These are phyloP conservation scores for Sequoiadendron giganteum DNA, from an alignment of 75 land plant genomes.

Conservation along the genomic window DNA sequence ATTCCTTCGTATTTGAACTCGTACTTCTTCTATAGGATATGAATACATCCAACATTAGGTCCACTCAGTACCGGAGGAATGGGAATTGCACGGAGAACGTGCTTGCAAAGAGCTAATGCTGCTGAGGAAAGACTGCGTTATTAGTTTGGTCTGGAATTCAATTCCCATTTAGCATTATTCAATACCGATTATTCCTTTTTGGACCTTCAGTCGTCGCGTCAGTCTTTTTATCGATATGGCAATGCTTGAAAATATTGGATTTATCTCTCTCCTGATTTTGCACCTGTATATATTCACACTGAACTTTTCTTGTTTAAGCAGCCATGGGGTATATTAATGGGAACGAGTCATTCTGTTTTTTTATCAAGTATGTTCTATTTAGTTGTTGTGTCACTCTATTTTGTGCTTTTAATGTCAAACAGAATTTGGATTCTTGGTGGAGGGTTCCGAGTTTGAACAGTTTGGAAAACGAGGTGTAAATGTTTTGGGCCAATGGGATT, in stretches of 20 bases:
- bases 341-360: not conserved
- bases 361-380: not conserved
- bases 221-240: not conserved
- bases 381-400: not conserved
- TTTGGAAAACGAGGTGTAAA: constrained; percentile 27
- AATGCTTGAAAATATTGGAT: not conserved
- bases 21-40: not conserved
- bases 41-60: not conserved
- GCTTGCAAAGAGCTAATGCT: not conserved
- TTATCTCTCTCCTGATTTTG: not conserved
- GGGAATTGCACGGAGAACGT: too few species aligned
- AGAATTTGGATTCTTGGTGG: constrained; percentile 59
- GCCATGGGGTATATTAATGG: not conserved
- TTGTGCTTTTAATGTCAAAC: constrained; percentile 15
- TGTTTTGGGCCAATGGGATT: constrained; percentile 34
- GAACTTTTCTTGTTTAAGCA: not conserved
- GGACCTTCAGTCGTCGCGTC: not conserved
- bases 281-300: not conserved
- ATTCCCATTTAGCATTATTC: not conserved
- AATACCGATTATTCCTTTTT: not conserved
- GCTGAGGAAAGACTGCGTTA: not conserved
- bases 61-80: not conserved
- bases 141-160: not conserved
- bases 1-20: not conserved
- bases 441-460: constrained; percentile 49